Evolutionary conservation across 495 filamentous ascomycete genomes (phyloP).

Genomic region (Aspergillus bridgeri): DNA sequence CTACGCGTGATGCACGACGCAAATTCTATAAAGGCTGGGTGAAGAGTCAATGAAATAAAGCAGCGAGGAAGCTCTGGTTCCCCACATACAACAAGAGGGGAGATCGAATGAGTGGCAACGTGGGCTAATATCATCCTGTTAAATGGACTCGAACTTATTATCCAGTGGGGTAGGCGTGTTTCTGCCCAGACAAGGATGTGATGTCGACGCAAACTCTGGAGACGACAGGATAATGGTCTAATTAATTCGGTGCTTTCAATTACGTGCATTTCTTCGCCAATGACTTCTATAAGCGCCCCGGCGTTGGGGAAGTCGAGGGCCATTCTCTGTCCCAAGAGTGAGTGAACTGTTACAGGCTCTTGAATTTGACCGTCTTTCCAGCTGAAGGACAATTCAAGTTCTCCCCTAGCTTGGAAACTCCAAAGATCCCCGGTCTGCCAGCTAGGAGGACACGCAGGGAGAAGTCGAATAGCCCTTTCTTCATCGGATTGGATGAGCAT

Average conservation of each 20-base stretch:
- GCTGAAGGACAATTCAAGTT: constrained; percentile 36
- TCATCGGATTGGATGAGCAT: constrained; percentile 51
- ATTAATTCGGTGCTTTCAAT: background rate
- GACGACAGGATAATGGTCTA: background rate
- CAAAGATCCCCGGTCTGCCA: constrained; percentile 33
- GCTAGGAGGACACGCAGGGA: constrained; percentile 40
- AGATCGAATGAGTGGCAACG: background rate
- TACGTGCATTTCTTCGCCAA: background rate
- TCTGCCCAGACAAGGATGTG: background rate
- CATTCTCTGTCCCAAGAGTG: constrained; percentile 11
- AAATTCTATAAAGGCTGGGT: background rate
- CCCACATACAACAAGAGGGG: background rate
- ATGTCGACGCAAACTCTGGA: background rate
- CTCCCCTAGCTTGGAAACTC: constrained; percentile 40
- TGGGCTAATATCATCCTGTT: background rate
- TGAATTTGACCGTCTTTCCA: constrained; percentile 29
- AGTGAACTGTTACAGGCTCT: constrained; percentile 18
- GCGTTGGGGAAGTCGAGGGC: constrained; percentile 22
- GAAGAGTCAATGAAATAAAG: background rate
- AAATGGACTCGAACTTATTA: background rate
- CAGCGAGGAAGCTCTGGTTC: background rate
- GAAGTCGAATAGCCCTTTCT: constrained; percentile 36
- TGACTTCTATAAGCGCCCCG: constrained; percentile 7
- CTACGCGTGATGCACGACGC: background rate
- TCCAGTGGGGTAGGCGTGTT: background rate